Conservation (phyloP, 2,329 filamentous ascomycete genomes). For the Sporothrix sp. region DNA sequence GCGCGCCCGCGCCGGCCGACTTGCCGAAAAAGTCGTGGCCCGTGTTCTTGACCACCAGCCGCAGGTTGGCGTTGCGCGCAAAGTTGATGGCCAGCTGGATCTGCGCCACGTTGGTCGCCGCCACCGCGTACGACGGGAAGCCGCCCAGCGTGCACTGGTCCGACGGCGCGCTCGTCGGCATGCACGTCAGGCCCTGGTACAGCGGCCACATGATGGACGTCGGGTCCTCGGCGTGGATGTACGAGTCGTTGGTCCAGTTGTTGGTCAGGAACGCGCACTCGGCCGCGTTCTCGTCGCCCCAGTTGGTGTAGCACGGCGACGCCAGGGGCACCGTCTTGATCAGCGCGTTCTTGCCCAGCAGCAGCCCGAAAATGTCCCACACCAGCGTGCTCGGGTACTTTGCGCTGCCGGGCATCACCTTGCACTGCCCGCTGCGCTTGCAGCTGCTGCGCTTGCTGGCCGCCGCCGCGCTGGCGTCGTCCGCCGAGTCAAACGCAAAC, state of each 20-base stretch:
- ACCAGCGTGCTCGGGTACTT: slow-evolving; percentile 39
- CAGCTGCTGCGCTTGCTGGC: not conserved
- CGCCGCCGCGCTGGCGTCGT: not conserved
- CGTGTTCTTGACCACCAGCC: slow-evolving; percentile 42
- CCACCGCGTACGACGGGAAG: slow-evolving; percentile 34
- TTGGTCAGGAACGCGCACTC: slow-evolving; percentile 31
- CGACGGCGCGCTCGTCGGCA: slow-evolving; percentile 19
- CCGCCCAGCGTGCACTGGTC: slow-evolving; percentile 27
- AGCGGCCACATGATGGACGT: slow-evolving; percentile 33
- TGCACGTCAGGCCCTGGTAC: slow-evolving; percentile 31
- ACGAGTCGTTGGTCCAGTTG: slow-evolving; percentile 25
- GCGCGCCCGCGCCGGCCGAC: slow-evolving; percentile 28
- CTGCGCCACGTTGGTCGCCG: slow-evolving; percentile 32
- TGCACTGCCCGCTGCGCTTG: slow-evolving; percentile 13
- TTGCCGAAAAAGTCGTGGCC: slow-evolving; percentile 41
- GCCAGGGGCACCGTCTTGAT: slow-evolving; percentile 44
- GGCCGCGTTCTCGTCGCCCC: slow-evolving; percentile 32
- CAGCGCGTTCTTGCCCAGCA: slow-evolving; percentile 37
- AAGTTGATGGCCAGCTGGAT: slow-evolving; percentile 39
- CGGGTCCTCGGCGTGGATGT: slow-evolving; percentile 28
- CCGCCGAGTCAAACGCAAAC: slow-evolving; percentile 16
- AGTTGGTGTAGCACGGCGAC: slow-evolving; percentile 39
- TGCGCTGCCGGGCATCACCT: slow-evolving; percentile 35
- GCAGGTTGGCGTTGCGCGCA: slow-evolving; percentile 36
- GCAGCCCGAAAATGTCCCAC: slow-evolving; percentile 43